phyloP scores from a whole-genome alignment of 768 basidiomycete species.

The Leccinum disarticulatum region DNA sequence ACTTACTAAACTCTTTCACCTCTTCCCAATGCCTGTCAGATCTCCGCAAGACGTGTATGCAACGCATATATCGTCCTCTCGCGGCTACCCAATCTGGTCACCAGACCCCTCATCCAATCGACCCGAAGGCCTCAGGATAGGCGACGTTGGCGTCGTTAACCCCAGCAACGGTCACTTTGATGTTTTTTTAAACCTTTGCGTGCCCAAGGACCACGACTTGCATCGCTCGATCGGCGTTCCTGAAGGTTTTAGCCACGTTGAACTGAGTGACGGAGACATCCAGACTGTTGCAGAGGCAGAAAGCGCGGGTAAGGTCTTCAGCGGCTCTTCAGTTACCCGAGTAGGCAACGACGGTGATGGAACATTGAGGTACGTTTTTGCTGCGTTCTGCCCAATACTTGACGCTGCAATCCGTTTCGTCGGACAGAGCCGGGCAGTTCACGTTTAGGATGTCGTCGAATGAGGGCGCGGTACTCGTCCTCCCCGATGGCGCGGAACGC shows the following conservation, averaged over 20 bases:
- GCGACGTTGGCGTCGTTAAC: slow-evolving; percentile 40
- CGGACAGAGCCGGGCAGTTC: slow-evolving; percentile 9
- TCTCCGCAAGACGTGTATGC: slow-evolving; percentile 29
- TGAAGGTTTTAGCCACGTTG: slow-evolving; percentile 28
- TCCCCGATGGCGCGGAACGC: slow-evolving; percentile 34
- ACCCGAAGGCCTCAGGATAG: slow-evolving; percentile 34
- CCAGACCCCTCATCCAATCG: slow-evolving; percentile 34
- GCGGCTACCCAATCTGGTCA: slow-evolving; percentile 38
- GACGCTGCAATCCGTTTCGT: neutral
- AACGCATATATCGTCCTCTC: slow-evolving; percentile 21
- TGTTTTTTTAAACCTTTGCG: slow-evolving; percentile 40
- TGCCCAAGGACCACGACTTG: slow-evolving; percentile 32
- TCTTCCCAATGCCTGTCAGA: slow-evolving; percentile 21
- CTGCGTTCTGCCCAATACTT: neutral
- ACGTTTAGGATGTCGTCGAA: slow-evolving; percentile 18
- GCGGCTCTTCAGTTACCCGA: slow-evolving; percentile 14
- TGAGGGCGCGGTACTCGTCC: slow-evolving; percentile 34
- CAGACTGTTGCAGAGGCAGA: slow-evolving; percentile 12
- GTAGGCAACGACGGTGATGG: neutral
- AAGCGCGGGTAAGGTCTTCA: slow-evolving; percentile 11
- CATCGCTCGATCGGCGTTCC: slow-evolving; percentile 26
- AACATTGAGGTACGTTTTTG: neutral
- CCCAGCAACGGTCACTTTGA: slow-evolving; percentile 36
- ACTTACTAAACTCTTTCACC: neutral
- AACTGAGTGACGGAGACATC: slow-evolving; percentile 17